Conservation (phyloP, 225 moss, liverwort and hornwort species). For the Polytrichum formosum region DNA sequence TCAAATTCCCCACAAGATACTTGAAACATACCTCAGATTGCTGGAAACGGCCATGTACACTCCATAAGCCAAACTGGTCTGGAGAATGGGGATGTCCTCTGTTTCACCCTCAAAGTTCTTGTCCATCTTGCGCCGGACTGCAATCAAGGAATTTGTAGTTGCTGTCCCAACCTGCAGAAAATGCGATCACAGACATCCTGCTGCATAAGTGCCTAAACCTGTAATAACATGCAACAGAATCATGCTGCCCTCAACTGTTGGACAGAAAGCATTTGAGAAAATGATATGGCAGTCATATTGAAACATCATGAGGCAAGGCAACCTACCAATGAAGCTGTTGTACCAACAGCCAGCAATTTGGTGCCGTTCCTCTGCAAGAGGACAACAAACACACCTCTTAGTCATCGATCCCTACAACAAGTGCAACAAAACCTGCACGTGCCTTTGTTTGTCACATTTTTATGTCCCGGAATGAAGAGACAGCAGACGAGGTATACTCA, state of each 20-base stretch:
- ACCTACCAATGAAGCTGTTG: slow-evolving; percentile 78
- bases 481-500: slow-evolving; percentile 14
- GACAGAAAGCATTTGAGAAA: too few species aligned
- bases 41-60: slow-evolving; percentile 98
- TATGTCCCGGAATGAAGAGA: neutral
- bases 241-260: too few species aligned
- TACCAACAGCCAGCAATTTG: slow-evolving; percentile 95
- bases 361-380: slow-evolving; percentile 71
- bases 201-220: too few species aligned
- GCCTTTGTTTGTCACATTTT: neutral
- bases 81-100: slow-evolving; percentile 81
- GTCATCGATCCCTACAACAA: slow-evolving; percentile 1
- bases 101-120: slow-evolving; percentile 49
- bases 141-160: slow-evolving; percentile 69
- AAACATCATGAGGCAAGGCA: neutral
- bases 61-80: slow-evolving; percentile 96
- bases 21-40: slow-evolving; percentile 65
- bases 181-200: too few species aligned
- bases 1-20: neutral
- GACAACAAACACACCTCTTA: slow-evolving; percentile 4
- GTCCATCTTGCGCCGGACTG: slow-evolving; percentile 55
- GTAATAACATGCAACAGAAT: too few species aligned
- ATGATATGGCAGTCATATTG: too few species aligned
- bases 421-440: too few species aligned
- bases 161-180: slow-evolving; percentile 72